A percentile compares a stretch with the other conserved stretches of the same genome.
Conservation (phyloP, 371 early-diverging fungal genomes). For the Sporodiniella umbellata region DNA sequence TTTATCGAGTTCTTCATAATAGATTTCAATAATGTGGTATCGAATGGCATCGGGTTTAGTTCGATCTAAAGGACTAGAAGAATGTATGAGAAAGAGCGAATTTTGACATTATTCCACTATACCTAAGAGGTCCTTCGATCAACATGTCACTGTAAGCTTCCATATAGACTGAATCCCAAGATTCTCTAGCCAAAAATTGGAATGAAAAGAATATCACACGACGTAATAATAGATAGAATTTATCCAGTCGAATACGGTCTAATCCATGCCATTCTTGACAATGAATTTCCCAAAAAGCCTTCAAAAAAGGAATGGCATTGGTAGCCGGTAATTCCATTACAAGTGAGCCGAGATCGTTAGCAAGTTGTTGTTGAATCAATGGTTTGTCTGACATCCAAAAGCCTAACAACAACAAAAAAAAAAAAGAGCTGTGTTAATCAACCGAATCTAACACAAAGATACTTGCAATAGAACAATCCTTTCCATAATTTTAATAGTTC, state of each 20-base stretch:
- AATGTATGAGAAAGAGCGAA: too few relatives aligned
- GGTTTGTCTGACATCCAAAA: conserved; percentile 97
- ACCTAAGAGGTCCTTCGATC: conserved; percentile 70
- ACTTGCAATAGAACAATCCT: conserved; percentile 89
- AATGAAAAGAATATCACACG: conserved; percentile 70
- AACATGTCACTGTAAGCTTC: conserved; percentile 60
- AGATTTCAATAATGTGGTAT: conserved; percentile 79
- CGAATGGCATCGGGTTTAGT: conserved; percentile 74
- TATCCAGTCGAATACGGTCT: conserved; percentile 87
- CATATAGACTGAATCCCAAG: conserved; percentile 63
- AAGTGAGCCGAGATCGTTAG: conserved; percentile 72
- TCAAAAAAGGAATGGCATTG: conserved; percentile 61
- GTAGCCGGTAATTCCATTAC: conserved; percentile 55
- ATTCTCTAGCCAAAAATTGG: conserved; percentile 60
- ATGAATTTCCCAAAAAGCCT: conserved; percentile 83
- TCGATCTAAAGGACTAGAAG: conserved; percentile 56
- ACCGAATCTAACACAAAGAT: not conserved
- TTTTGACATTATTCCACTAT: too few relatives aligned
- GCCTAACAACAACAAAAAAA: conserved; percentile 39
- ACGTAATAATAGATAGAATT: conserved; percentile 80
- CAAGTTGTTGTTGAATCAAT: conserved; percentile 83
- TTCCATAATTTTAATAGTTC: conserved; percentile 91
- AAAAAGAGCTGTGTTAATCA: too few relatives aligned
- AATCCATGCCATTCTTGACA: conserved; percentile 84
- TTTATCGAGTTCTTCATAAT: conserved; percentile 76